Evolutionary conservation across 169 alveolate genomes (phyloP).

Genomic region (Prorocentrum cordatum): DNA sequence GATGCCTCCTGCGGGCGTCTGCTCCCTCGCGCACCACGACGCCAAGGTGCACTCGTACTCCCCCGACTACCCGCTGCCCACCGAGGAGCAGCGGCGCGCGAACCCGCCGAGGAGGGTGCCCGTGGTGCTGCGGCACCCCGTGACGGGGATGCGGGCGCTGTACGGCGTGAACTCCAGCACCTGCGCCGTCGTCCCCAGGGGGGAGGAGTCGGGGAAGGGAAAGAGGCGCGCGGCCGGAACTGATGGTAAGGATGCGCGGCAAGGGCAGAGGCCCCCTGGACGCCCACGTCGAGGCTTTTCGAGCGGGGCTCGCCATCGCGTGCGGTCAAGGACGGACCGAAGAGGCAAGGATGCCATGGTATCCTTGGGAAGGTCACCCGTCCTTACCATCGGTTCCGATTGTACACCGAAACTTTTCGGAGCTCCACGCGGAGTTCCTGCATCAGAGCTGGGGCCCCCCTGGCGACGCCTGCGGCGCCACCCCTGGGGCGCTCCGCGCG

Average conservation of each 20-base stretch:
- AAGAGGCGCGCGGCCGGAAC: not conserved
- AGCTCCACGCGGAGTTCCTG: too few species aligned
- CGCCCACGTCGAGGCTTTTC: not conserved
- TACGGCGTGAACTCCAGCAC: slow-evolving; percentile 58
- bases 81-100: not conserved
- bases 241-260: not conserved
- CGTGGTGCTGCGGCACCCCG: slow-evolving; percentile 6
- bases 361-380: not conserved
- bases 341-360: not conserved
- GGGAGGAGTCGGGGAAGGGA: not conserved
- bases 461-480: too few species aligned
- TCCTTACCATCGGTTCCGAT: too few species aligned
- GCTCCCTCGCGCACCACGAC: slow-evolving; percentile 53
- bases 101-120: slow-evolving; percentile 49
- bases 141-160: not conserved
- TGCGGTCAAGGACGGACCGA: not conserved
- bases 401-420: too few species aligned
- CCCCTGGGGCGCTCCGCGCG: too few species aligned
- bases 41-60: slow-evolving; percentile 9
- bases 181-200: not conserved
- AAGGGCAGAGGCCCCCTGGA: not conserved
- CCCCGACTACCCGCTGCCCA: slow-evolving; percentile 24
- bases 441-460: too few species aligned
- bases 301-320: not conserved
- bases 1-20: too few species aligned